Evolutionary conservation across 2,329 filamentous ascomycete species (phyloP), one percentile per base, ranked within the genome.

Genomic region (Colletotrichum sp.): DNA sequence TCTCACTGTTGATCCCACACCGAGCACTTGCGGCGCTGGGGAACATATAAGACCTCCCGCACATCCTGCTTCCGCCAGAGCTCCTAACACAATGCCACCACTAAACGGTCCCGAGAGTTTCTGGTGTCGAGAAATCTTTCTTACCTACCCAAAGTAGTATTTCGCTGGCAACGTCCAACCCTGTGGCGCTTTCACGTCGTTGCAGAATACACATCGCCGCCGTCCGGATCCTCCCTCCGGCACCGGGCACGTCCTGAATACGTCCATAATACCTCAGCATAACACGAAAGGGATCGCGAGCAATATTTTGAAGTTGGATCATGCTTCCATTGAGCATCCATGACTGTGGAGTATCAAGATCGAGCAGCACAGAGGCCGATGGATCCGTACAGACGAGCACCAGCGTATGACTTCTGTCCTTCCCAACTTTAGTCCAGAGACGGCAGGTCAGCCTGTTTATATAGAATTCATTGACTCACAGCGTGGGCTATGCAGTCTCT

Each of bases 41-140:
- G 43, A 21, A 13, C 43, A 6, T 13, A 21, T 2, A 3, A 48
- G 18, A 21, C n/a, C 2, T 3, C 2, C 6, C 0, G 43, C n/a
- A 21, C 1, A 21, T 13, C 0, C 10, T 48, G 0, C 43, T 48
- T 7, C 43, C 43, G 10, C 43, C 43, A 48, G 43, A 12, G 43
- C 43, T 13, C 43, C 43, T 21, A 2, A 48, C 10, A 21, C 10
- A 21, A 21, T 48, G 43, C 43, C 10, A 48, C 8, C 39, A 43
- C 39, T 3, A 12, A 43, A 6, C 9, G 39, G 8, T 18, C 36
- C 36, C 36, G 16, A 39, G 36, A 39, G 36, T 43, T 43, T 18
- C 0, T 10, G 8, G 0, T n/a, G 39, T 18, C 18, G 9, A 43
- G 18, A 43, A 43, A 10, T 43, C 8, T n/a, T 43, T 43, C 18